These are phyloP conservation scores for Populus pruinosa DNA, from an alignment of 345 rosid species.

Conservation along the genomic window DNA sequence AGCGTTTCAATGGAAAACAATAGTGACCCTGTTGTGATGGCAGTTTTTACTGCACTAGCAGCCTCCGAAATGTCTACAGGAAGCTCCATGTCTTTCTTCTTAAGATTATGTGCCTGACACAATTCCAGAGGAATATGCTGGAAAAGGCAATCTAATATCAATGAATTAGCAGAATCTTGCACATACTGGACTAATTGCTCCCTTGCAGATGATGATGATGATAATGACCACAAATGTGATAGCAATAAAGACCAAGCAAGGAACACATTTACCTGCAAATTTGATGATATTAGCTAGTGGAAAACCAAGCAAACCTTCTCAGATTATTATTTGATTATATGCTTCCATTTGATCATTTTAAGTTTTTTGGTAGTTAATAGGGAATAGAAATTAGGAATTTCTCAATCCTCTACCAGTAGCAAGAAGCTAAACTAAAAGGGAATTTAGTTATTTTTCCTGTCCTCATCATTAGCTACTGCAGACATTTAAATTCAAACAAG, in stretches of 20 bases:
- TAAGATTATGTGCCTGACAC: conserved; percentile 49
- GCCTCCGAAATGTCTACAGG: conserved; percentile 55
- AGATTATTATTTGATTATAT: neutral
- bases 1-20: conserved; percentile 68
- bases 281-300: neutral
- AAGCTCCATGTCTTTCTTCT: conserved; percentile 67
- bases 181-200: conserved; percentile 76
- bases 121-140: conserved; percentile 80
- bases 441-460: neutral
- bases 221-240: conserved; percentile 66
- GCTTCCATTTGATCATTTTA: neutral
- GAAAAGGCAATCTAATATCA: conserved; percentile 80
- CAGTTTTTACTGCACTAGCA: conserved; percentile 62
- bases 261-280: conserved; percentile 66
- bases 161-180: conserved; percentile 55
- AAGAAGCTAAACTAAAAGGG: neutral
- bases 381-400: neutral
- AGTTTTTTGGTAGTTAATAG: neutral
- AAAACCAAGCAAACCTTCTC: neutral
- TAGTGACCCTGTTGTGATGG: conserved; percentile 63
- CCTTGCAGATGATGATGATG: conserved; percentile 57
- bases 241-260: conserved; percentile 87
- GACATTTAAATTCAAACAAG: neutral
- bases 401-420: neutral
- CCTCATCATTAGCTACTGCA: neutral